A percentile compares a stretch with the other conserved stretches of the same genome.
Conservation (phyloP, 306 rosid genomes). For the Trifolium dubium region DNA sequence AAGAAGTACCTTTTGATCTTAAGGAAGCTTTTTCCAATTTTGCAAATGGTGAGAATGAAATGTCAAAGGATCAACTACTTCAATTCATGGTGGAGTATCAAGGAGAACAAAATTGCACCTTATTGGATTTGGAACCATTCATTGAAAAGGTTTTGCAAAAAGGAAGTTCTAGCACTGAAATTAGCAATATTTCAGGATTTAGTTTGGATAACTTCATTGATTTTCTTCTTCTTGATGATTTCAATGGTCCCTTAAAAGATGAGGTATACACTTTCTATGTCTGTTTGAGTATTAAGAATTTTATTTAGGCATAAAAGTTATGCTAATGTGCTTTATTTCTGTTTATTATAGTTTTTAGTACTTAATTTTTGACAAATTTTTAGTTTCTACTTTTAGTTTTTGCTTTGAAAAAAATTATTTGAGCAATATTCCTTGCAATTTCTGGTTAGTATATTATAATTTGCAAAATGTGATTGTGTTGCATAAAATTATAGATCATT, state of each 20-base stretch:
- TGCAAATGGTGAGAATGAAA: slow-evolving; percentile 48
- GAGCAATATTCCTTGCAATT: not conserved
- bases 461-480: not conserved
- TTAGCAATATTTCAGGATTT: slow-evolving; percentile 33
- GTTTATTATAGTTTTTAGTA: slow-evolving; percentile 4
- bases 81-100: slow-evolving; percentile 68
- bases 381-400: not conserved
- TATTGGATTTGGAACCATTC: slow-evolving; percentile 51
- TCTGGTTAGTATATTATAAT: not conserved
- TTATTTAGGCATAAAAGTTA: not conserved
- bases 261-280: slow-evolving; percentile 51
- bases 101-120: slow-evolving; percentile 52
- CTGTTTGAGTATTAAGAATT: too few species aligned
- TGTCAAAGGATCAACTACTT: slow-evolving; percentile 66
- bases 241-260: slow-evolving; percentile 60
- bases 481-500: too few species aligned
- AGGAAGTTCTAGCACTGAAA: slow-evolving; percentile 33
- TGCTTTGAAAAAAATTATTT: not conserved
- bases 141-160: slow-evolving; percentile 46
- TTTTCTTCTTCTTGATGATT: slow-evolving; percentile 60
- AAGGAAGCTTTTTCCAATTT: slow-evolving; percentile 56
- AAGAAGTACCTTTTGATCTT: slow-evolving; percentile 62
- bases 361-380: not conserved
- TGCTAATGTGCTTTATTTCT: not conserved
- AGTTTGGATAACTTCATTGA: slow-evolving; percentile 55